Evolutionary conservation across 2,329 filamentous ascomycete species (phyloP).

Genomic region (Cercospora canescens): DNA sequence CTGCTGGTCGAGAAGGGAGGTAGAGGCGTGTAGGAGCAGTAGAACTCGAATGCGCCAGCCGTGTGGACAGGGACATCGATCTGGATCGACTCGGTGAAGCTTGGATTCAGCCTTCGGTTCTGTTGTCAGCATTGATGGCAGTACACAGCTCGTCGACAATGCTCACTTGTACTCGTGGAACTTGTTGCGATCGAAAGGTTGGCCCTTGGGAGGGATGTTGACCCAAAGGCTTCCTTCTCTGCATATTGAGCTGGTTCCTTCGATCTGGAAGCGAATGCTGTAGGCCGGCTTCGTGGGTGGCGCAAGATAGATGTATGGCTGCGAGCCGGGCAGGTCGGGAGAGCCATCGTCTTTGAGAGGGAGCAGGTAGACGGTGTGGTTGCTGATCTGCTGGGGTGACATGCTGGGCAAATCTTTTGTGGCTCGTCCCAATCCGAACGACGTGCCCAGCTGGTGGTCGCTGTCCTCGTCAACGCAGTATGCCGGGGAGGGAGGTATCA

Average conservation of each 20-base stretch:
- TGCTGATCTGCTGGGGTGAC: conserved; percentile 39
- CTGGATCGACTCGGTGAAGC: conserved; percentile 89
- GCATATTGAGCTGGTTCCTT: conserved; percentile 94
- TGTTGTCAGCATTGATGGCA: conserved; percentile 11
- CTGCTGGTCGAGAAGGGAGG: conserved; percentile 69
- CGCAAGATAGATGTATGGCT: conserved; percentile 80
- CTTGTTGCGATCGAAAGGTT: conserved; percentile 71
- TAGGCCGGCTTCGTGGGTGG: conserved; percentile 73
- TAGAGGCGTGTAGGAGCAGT: conserved; percentile 86
- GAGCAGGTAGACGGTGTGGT: conserved; percentile 70
- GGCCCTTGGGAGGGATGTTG: conserved; percentile 80
- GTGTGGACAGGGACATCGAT: conserved; percentile 83
- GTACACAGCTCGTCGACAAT: background rate
- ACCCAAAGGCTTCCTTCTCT: conserved; percentile 93
- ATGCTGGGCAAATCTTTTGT: conserved; percentile 24
- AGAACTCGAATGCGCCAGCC: conserved; percentile 90
- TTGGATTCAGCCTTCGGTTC: conserved; percentile 70
- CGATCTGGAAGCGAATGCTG: conserved; percentile 81
- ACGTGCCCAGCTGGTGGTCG: background rate
- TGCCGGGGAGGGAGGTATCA: background rate
- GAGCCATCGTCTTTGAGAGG: conserved; percentile 91
- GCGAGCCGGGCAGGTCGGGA: conserved; percentile 78
- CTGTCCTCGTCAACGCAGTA: conserved; percentile 6
- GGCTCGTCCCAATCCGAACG: background rate
- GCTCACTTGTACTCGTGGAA: conserved; percentile 89